These are phyloP conservation scores for Saccharomyces hybrid DNA, from an alignment of 1,139 yeast species.

Conservation along the genomic window DNA sequence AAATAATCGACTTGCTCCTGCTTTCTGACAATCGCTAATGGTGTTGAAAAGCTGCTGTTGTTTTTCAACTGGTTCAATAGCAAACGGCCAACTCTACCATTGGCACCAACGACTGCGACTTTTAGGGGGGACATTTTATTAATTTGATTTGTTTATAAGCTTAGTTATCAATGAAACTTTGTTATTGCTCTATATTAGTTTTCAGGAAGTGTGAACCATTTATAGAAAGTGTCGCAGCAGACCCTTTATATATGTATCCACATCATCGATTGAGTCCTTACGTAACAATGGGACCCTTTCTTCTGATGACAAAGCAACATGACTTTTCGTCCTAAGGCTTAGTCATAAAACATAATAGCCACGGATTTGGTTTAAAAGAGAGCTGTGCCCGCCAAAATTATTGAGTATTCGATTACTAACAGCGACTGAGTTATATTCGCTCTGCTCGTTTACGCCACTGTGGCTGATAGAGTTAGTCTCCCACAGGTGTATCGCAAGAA, in stretches of 20 bases:
- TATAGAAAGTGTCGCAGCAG: neutral
- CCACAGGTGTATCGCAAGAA: neutral
- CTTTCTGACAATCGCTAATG: slow-evolving; percentile 48
- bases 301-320: neutral
- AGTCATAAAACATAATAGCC: neutral
- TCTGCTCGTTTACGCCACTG: neutral
- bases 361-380: neutral
- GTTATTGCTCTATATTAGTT: neutral
- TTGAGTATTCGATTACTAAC: neutral
- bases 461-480: neutral
- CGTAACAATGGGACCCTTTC: neutral
- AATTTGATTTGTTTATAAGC: neutral
- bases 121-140: slow-evolving; percentile 14
- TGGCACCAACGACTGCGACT: slow-evolving; percentile 52
- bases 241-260: neutral
- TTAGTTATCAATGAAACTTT: neutral
- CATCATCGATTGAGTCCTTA: neutral
- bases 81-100: slow-evolving; percentile 50
- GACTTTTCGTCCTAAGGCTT: neutral
- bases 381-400: neutral
- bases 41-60: slow-evolving; percentile 16
- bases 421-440: neutral
- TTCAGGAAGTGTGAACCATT: neutral
- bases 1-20: slow-evolving; percentile 39
- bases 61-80: slow-evolving; percentile 31